phyloP scores from a whole-genome alignment of 2,329 filamentous ascomycete species.

The Coniochaeta sp. region DNA sequence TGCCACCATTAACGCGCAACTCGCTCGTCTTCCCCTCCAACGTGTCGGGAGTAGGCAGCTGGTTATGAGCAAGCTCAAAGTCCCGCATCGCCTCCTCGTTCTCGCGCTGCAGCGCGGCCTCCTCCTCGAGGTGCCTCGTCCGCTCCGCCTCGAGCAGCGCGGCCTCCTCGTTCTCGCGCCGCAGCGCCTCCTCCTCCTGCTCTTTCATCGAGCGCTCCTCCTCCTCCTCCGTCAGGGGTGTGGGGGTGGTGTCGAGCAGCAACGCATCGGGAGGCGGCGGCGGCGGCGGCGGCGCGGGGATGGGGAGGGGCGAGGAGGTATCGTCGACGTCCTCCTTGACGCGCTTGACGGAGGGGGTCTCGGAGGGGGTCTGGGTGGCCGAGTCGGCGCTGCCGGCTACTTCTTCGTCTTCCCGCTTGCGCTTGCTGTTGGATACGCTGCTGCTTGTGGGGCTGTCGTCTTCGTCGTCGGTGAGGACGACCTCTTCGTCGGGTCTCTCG shows the following conservation, averaged over 20 bases:
- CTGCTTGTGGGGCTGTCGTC: constrained; percentile 32
- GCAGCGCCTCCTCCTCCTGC: constrained; percentile 42
- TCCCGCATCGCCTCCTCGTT: constrained; percentile 31
- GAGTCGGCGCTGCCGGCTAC: no score
- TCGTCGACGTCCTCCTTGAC: constrained; percentile 39
- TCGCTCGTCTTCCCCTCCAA: neutral
- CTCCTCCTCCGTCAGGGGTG: constrained; percentile 29
- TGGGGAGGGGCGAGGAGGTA: constrained; percentile 21
- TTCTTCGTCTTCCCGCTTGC: constrained; percentile 52
- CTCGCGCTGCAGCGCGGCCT: constrained; percentile 26
- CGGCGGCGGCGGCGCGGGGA: constrained; percentile 42
- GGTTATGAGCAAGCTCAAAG: constrained; percentile 21
- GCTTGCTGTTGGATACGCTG: constrained; percentile 52
- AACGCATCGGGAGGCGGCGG: constrained; percentile 36
- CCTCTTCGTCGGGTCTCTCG: constrained; percentile 31
- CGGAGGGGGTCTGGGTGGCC: constrained; percentile 41
- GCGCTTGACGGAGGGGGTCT: constrained; percentile 49
- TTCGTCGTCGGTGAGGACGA: constrained; percentile 34
- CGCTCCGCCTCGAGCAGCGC: constrained; percentile 32
- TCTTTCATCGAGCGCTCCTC: constrained; percentile 38
- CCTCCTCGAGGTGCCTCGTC: constrained; percentile 12
- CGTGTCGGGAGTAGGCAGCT: constrained; percentile 5
- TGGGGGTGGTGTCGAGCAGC: constrained; percentile 23
- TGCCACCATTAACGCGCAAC: no score
- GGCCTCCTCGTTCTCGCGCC: constrained; percentile 50